phyloP scores from a whole-genome alignment of 352 stramenopile genomes.

The Phytophthora citrophthora region DNA sequence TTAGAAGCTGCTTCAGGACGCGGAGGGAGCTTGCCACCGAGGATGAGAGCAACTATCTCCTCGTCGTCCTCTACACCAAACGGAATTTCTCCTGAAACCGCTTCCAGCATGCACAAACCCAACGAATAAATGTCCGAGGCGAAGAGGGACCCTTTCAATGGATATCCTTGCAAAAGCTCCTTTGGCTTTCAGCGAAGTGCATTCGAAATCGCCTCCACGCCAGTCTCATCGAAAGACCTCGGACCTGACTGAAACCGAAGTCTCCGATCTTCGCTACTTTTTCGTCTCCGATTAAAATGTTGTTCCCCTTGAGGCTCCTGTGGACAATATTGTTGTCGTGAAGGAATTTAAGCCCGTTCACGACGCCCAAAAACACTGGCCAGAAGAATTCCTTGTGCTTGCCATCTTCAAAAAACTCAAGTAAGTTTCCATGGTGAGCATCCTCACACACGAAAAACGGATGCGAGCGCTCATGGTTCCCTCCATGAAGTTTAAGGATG shows the following conservation, averaged over 20 bases:
- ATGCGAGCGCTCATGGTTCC: neutral
- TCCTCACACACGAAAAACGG: neutral
- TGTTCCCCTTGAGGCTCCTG: conserved; percentile 5
- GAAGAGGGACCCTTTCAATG: neutral
- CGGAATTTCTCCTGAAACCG: conserved; percentile 4
- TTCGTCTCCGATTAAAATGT: conserved; percentile 3
- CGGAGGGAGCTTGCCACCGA: too few relatives aligned
- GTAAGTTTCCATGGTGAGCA: neutral
- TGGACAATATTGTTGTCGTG: neutral
- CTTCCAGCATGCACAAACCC: conserved; percentile 14
- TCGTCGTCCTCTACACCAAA: conserved; percentile 4
- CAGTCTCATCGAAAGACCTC: conserved; percentile 3
- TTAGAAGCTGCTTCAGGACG: too few relatives aligned
- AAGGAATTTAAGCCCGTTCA: neutral
- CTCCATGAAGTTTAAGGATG: neutral
- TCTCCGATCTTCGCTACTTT: conserved; percentile 1
- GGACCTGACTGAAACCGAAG: conserved; percentile 13
- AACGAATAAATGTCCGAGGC: conserved; percentile 6
- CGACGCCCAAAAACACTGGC: neutral
- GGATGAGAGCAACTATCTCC: neutral
- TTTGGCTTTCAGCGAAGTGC: conserved; percentile 10
- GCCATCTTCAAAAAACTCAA: neutral
- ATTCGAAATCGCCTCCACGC: neutral
- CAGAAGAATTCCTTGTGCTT: neutral
- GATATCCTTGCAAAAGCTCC: neutral